These are phyloP conservation scores for Ambrosia trifida DNA, from an alignment of 129 eudicot species.

Conservation along the genomic window DNA sequence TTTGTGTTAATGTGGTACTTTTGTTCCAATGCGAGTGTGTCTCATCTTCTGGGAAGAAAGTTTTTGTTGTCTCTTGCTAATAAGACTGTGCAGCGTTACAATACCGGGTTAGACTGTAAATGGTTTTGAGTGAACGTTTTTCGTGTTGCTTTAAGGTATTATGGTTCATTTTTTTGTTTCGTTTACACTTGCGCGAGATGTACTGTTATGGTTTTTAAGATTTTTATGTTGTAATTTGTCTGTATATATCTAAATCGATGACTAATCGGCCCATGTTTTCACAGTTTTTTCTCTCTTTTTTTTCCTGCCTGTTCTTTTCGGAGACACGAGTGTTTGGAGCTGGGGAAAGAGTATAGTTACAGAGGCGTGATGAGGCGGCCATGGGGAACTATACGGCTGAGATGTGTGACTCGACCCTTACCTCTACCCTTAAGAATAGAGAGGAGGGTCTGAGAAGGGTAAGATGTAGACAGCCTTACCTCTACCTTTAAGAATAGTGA, in stretches of 20 bases:
- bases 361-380: too few relatives aligned
- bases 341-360: too few relatives aligned
- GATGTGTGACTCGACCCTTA: too few relatives aligned
- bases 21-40: background rate
- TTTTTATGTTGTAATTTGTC: background rate
- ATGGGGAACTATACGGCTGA: too few relatives aligned
- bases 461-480: too few relatives aligned
- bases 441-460: too few relatives aligned
- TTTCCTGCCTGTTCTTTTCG: too few relatives aligned
- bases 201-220: background rate
- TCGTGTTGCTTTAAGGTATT: background rate
- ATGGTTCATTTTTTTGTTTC: background rate
- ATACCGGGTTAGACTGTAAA: background rate
- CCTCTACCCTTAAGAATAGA: too few relatives aligned
- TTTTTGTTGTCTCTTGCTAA: background rate
- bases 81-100: background rate
- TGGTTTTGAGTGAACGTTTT: background rate
- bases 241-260: background rate
- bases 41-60: background rate
- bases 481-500: too few relatives aligned
- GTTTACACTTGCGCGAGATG: background rate
- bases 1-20: background rate
- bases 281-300: too few relatives aligned
- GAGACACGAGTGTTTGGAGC: too few relatives aligned
- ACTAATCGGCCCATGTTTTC: too few relatives aligned